Base-by-base conservation (phyloP, 257 asterid species). In the Cynanchum wilfordii region DNA sequence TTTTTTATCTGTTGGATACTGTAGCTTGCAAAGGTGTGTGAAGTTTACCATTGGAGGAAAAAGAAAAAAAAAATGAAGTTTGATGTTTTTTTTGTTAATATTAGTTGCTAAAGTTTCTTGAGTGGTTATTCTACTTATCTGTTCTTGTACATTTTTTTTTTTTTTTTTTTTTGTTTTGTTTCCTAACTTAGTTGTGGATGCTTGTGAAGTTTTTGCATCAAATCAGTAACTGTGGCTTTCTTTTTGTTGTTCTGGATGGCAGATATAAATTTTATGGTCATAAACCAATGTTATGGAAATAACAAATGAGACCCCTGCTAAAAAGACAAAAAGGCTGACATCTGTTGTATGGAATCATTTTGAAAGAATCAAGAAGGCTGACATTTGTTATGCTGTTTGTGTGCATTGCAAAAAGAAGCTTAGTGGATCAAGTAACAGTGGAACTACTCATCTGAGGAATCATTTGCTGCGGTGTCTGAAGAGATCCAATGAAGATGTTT, bases 281-380 rank as follows among this genome's bases (percentile, higher is more conserved):
- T 51, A 42, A 74, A 59, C 66, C 73, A 75, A 75, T 69, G 75
- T 71, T 66, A 91, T 94, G 98, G 97, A 94, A 82, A 70, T 84
- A 75, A 67, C 92, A 19, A 97, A 89, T 54, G 98, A 89, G 65
- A 79, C 76, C 40, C 96, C 91, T 74, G 20, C 86, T 73, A 93
- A 89, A 65, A 88, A 91, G 78, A 82, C 97, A 16, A 94, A 95
- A 79, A 85, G 98, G 71, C 78, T 94, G 75, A 94, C 89, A 72
- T 94, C 98, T 73, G 85, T 81, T 57, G 98, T 94, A 33, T 94
- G 98, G 98, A 91, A 88, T 75, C 97, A 94, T 81, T 94, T 94
- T 66, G 98, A 91, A 84, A 80, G 98, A 81, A 94, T 94, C 49
- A 91, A 86, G 69, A 89, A 84, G 55, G 98, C 96, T 20, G 97